These are phyloP conservation scores for Penicillium psychrofluorescens DNA, from an alignment of 495 filamentous ascomycete genomes.

Conservation along the genomic window DNA sequence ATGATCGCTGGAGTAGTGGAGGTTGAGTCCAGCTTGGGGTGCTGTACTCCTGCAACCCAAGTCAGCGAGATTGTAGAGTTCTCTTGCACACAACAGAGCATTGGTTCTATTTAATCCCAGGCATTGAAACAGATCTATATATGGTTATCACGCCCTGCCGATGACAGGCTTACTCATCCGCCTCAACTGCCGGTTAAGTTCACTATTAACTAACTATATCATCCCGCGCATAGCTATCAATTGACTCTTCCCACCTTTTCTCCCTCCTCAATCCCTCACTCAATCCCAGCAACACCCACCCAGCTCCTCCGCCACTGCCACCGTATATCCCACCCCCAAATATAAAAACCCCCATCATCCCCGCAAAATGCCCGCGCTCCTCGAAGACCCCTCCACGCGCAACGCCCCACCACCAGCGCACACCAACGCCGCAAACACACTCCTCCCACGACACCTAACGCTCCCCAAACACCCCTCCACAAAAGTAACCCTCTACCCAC, in stretches of 20 bases:
- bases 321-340: background rate
- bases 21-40: no score
- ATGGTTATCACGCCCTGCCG: constrained; percentile 7
- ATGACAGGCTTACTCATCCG: constrained; percentile 16
- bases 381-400: constrained; percentile 65
- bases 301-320: background rate
- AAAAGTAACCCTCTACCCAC: constrained; percentile 74
- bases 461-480: constrained; percentile 65
- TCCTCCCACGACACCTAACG: constrained; percentile 69
- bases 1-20: no score
- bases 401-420: constrained; percentile 49
- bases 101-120: background rate
- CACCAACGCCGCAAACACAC: constrained; percentile 45
- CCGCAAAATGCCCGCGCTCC: constrained; percentile 45
- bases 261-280: background rate
- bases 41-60: no score
- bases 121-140: background rate
- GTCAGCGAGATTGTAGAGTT: no score
- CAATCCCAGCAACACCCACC: background rate
- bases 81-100: no score
- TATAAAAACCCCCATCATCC: no score
- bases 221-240: no score
- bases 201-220: no score
- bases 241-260: background rate
- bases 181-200: no score